phyloP scores from a whole-genome alignment of 2,329 filamentous ascomycete species.

The Scedosporium dehoogii region DNA sequence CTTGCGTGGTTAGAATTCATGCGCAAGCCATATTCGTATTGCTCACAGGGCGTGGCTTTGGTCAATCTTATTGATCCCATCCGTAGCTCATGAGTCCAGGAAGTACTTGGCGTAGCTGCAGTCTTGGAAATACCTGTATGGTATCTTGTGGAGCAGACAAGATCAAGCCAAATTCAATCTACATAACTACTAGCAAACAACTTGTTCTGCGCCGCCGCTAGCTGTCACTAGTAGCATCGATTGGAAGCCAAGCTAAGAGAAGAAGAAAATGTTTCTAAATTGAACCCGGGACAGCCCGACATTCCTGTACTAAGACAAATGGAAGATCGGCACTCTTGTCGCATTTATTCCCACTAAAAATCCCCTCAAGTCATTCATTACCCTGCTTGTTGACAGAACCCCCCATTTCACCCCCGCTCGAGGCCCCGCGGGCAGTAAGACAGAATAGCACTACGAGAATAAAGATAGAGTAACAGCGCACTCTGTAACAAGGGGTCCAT shows the following conservation, averaged over 20 bases:
- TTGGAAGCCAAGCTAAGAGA: neutral
- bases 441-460: neutral
- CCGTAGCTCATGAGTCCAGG: no score
- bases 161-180: no score
- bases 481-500: neutral
- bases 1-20: neutral
- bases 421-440: neutral
- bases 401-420: neutral
- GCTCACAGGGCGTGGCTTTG: no score
- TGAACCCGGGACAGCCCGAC: neutral
- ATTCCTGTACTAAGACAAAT: neutral
- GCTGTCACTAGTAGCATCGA: no score
- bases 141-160: no score
- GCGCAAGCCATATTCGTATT: neutral
- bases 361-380: neutral
- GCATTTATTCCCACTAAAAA: neutral
- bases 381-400: neutral
- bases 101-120: no score
- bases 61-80: no score
- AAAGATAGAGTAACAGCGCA: neutral
- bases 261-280: neutral
- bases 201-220: no score
- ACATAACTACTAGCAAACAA: no score
- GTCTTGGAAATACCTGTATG: no score
- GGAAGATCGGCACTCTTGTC: neutral